Evolutionary conservation across 1,139 yeast species (phyloP).

Genomic region (Lodderomyces metapsilosis): DNA sequence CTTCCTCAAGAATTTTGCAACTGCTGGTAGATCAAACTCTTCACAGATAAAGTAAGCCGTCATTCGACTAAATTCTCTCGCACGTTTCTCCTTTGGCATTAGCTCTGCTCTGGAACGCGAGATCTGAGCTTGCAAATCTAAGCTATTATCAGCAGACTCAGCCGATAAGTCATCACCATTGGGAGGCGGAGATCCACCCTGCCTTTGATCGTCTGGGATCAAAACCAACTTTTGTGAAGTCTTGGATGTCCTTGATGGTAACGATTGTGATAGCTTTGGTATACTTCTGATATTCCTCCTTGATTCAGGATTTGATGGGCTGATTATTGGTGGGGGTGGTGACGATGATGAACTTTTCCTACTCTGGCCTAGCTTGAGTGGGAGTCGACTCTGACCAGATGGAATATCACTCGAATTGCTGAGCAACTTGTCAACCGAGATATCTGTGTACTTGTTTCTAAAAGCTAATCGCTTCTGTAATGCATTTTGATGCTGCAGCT

Average conservation of each 20-base stretch:
- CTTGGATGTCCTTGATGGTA: slow-evolving; percentile 86
- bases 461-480: slow-evolving; percentile 28
- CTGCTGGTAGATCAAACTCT: slow-evolving; percentile 64
- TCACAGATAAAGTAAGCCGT: slow-evolving; percentile 91
- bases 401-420: slow-evolving; percentile 85
- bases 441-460: slow-evolving; percentile 58
- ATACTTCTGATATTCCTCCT: slow-evolving; percentile 37
- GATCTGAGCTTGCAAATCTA: slow-evolving; percentile 34
- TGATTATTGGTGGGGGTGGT: slow-evolving; percentile 7
- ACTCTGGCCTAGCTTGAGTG: slow-evolving; percentile 19
- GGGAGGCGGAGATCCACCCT: slow-evolving; percentile 18
- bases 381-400: slow-evolving; percentile 62
- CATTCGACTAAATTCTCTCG: slow-evolving; percentile 72
- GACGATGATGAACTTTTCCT: slow-evolving; percentile 2
- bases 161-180: neutral
- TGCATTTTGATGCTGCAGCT: slow-evolving; percentile 20
- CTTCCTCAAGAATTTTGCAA: slow-evolving; percentile 61
- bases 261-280: slow-evolving; percentile 60
- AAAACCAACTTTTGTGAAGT: slow-evolving; percentile 82
- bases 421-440: slow-evolving; percentile 68
- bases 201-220: slow-evolving; percentile 64
- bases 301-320: slow-evolving; percentile 10
- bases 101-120: slow-evolving; percentile 66
- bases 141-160: slow-evolving; percentile 1
- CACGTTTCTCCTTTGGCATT: slow-evolving; percentile 65